These are phyloP conservation scores for Fraxinus paxiana DNA, from an alignment of 305 asterid species.

Conservation along the genomic window DNA sequence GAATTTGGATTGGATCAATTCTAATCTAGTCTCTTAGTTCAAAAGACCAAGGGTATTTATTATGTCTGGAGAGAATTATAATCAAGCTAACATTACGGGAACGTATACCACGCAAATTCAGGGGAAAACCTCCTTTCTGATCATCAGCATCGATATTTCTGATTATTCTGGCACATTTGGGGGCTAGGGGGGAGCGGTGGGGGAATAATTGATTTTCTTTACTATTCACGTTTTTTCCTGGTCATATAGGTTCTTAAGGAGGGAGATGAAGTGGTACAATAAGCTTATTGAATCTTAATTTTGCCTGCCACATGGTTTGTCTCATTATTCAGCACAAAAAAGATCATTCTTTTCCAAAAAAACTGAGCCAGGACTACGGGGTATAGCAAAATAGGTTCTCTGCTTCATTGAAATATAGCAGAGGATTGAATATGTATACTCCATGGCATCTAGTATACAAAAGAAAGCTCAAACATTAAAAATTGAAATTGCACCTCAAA, in stretches of 20 bases:
- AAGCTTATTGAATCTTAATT: constrained; percentile 4
- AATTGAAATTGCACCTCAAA: constrained; percentile 59
- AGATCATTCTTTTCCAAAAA: constrained; percentile 5
- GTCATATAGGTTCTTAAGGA: background rate
- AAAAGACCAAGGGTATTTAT: background rate
- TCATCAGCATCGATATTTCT: background rate
- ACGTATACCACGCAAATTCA: background rate
- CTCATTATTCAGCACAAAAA: background rate
- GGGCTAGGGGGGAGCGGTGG: background rate
- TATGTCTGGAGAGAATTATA: background rate
- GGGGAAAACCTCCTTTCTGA: background rate
- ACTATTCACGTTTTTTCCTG: background rate
- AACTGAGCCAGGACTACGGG: constrained; percentile 8
- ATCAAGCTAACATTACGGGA: background rate
- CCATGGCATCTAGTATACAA: constrained; percentile 3
- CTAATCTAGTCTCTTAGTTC: background rate
- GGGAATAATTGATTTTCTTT: background rate
- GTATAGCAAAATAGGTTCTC: background rate
- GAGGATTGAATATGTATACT: background rate
- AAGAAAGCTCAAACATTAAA: constrained; percentile 21
- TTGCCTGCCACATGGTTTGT: background rate
- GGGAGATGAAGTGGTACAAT: background rate
- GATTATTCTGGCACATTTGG: background rate
- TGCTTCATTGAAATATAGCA: constrained; percentile 11
- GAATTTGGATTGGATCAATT: background rate